phyloP scores from a whole-genome alignment of 768 basidiomycete species.

The Podaxis carcinomalis region DNA sequence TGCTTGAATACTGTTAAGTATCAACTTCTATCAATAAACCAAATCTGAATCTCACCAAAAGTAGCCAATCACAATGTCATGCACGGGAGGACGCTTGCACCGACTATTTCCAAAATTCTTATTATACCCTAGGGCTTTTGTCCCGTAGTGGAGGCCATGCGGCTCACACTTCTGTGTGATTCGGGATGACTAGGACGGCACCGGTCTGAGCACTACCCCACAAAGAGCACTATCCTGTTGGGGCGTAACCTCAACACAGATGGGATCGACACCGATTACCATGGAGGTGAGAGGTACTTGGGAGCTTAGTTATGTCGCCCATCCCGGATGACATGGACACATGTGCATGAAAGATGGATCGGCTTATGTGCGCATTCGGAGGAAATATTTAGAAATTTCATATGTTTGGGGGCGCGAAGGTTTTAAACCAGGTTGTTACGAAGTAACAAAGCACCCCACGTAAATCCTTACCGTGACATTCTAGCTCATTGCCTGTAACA shows the following conservation, averaged over 20 bases:
- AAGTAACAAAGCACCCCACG: neutral
- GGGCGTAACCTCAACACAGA: no score
- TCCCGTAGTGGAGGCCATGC: neutral
- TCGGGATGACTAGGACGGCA: neutral
- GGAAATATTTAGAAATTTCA: neutral
- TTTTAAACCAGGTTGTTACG: neutral
- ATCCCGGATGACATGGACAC: neutral
- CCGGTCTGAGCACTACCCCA: neutral
- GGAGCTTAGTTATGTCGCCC: neutral
- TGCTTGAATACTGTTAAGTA: no score
- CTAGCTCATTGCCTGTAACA: neutral
- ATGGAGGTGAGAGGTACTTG: neutral
- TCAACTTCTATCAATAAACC: no score
- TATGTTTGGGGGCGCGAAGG: neutral
- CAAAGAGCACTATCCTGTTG: no score
- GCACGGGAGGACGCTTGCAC: neutral
- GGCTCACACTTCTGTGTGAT: neutral
- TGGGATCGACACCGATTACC: neutral
- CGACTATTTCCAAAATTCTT: neutral
- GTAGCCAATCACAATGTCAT: no score
- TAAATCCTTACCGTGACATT: no score
- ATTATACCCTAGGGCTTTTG: neutral
- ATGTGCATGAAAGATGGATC: neutral
- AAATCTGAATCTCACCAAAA: no score
- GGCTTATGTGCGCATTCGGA: neutral